Conservation (phyloP, 495 filamentous ascomycete species). For the Talaromyces ruber region DNA sequence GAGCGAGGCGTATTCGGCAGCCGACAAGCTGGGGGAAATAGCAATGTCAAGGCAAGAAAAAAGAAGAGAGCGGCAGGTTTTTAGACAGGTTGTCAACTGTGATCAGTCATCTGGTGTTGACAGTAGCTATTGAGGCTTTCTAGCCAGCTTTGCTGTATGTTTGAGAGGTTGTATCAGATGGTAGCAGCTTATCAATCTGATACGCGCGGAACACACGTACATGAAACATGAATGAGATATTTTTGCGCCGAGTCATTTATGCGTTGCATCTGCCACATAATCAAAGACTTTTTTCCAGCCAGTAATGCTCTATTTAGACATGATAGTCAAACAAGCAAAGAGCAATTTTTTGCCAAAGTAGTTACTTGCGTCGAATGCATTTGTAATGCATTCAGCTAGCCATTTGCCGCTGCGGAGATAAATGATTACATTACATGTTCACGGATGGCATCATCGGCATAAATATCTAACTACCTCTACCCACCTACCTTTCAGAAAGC, state of each 20-base stretch:
- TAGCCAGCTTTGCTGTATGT: background rate
- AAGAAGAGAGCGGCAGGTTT: slow-evolving; percentile 38
- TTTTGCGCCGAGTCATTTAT: background rate
- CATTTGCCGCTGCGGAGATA: background rate
- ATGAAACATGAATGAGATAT: background rate
- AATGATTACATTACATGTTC: background rate
- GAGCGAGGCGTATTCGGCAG: slow-evolving; percentile 34
- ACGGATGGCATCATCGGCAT: background rate
- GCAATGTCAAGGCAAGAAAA: slow-evolving; percentile 22
- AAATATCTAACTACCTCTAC: background rate
- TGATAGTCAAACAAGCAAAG: background rate
- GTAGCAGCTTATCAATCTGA: background rate
- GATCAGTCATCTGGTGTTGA: slow-evolving; percentile 25
- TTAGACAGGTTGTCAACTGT: slow-evolving; percentile 12
- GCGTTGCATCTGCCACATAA: background rate
- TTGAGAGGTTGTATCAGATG: background rate
- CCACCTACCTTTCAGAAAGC: background rate
- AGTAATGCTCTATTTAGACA: background rate
- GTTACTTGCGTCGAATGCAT: background rate
- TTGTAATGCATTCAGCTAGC: slow-evolving; percentile 1
- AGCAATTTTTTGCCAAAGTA: background rate
- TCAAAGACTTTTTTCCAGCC: background rate
- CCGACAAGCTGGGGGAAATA: slow-evolving; percentile 21
- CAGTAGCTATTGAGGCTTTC: background rate
- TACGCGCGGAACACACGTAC: background rate